phyloP scores from a whole-genome alignment of 768 basidiomycete genomes.

The Cyathus striatus region DNA sequence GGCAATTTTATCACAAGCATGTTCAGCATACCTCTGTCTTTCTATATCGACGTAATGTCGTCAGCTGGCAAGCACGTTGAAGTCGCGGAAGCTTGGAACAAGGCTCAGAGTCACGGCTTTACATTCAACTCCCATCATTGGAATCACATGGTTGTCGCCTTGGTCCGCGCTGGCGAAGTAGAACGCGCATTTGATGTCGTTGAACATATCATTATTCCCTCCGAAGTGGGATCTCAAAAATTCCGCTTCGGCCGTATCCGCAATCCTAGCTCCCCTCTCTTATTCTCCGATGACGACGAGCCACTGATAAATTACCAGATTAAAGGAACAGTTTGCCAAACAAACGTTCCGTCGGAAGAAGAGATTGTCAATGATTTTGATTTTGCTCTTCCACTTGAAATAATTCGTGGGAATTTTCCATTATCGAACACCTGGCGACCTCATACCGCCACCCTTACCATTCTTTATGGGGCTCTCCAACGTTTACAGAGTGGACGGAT shows the following conservation, averaged over 20 bases:
- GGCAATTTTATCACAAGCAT: constrained; percentile 46
- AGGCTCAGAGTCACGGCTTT: constrained; percentile 58
- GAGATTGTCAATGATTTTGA: too few species aligned
- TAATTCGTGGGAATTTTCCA: constrained; percentile 61
- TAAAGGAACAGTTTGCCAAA: constrained; percentile 8
- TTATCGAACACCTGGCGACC: constrained; percentile 63
- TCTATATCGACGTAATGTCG: constrained; percentile 75
- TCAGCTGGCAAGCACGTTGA: constrained; percentile 53
- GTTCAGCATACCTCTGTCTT: constrained; percentile 76
- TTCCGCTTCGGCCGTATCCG: constrained; percentile 17
- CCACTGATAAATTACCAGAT: constrained; percentile 14
- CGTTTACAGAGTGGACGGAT: too few species aligned
- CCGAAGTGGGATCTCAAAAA: constrained; percentile 27
- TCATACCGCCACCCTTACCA: constrained; percentile 42
- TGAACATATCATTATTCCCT: constrained; percentile 70
- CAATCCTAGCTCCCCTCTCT: constrained; percentile 33
- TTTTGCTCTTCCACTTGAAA: constrained; percentile 52
- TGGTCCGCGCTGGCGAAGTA: constrained; percentile 77
- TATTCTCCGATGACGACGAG: constrained; percentile 23
- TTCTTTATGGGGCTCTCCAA: constrained; percentile 40
- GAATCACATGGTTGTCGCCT: constrained; percentile 76
- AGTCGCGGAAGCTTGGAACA: constrained; percentile 64
- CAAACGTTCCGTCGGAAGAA: too few species aligned
- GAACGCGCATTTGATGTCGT: constrained; percentile 80
- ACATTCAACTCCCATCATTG: constrained; percentile 87